Evolutionary conservation across 2,329 filamentous ascomycete genomes (phyloP).

Genomic region (Scedosporium minutisporum): DNA sequence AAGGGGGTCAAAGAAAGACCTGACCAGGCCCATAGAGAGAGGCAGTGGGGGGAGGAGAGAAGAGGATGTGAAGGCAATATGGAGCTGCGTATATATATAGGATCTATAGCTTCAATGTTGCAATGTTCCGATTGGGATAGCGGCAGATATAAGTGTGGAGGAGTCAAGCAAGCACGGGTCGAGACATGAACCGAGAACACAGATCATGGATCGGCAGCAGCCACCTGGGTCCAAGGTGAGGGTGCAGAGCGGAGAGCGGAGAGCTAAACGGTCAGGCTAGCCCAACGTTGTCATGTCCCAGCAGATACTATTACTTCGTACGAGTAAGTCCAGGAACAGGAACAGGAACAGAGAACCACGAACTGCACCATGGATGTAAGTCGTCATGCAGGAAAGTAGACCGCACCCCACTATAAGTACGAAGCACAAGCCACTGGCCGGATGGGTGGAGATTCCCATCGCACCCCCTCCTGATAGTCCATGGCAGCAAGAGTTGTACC

Average conservation of each 20-base stretch:
- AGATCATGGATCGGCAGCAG: constrained; percentile 1
- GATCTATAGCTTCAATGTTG: background rate
- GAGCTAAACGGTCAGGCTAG: background rate
- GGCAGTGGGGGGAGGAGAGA: background rate
- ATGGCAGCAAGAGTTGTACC: background rate
- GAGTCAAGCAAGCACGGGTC: background rate
- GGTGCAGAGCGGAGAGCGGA: background rate
- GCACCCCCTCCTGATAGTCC: too few species aligned
- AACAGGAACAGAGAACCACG: background rate
- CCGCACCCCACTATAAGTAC: background rate
- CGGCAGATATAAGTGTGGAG: constrained; percentile 4
- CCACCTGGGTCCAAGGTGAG: background rate
- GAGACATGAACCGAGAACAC: background rate
- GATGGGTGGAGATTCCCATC: too few species aligned
- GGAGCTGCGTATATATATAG: constrained; percentile 4
- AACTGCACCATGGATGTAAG: background rate
- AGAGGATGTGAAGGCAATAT: constrained; percentile 1
- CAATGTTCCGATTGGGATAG: background rate
- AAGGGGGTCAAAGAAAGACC: background rate
- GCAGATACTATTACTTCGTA: background rate
- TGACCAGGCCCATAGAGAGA: background rate
- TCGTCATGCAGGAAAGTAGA: background rate
- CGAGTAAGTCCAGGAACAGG: too few species aligned
- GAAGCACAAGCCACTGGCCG: too few species aligned
- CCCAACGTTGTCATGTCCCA: constrained; percentile 1